A percentile compares a stretch with the other conserved stretches of the same genome.
phyloP scores from a whole-genome alignment of 2,329 filamentous ascomycete species.

The Exophiala xenobiotica region DNA sequence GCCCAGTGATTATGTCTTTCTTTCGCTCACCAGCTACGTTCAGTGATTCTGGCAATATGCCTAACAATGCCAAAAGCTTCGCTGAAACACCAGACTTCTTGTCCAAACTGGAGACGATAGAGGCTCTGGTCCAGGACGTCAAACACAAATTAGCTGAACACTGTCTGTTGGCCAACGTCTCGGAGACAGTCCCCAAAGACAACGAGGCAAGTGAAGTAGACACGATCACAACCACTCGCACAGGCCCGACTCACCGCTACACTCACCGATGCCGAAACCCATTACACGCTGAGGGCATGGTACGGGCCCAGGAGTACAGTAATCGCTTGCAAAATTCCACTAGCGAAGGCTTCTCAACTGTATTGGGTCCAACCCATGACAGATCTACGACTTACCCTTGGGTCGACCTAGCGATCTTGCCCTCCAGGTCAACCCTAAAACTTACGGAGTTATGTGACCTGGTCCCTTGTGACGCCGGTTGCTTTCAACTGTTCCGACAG shows the following conservation, averaged over 20 bases:
- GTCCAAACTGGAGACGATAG: slow-evolving; percentile 4
- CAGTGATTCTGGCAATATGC: not conserved
- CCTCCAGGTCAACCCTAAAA: slow-evolving; percentile 55
- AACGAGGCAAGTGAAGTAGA: slow-evolving; percentile 36
- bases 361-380: slow-evolving; percentile 62
- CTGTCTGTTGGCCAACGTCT: not conserved
- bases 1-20: not conserved
- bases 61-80: not conserved
- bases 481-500: slow-evolving; percentile 45
- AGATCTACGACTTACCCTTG: slow-evolving; percentile 61
- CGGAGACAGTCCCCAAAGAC: not conserved
- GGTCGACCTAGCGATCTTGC: slow-evolving; percentile 61
- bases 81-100: not conserved
- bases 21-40: not conserved
- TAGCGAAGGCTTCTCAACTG: slow-evolving; percentile 59
- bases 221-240: not conserved
- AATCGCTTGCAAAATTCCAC: slow-evolving; percentile 50
- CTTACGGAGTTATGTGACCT: slow-evolving; percentile 58
- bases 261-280: not conserved
- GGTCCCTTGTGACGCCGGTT: slow-evolving; percentile 57
- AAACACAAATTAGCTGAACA: not conserved
- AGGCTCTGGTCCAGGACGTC: slow-evolving; percentile 10
- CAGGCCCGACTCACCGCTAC: not conserved
- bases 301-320: not conserved
- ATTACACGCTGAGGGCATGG: not conserved